Conservation (phyloP, 106 monocot genomes). For the Allium fistulosum region DNA sequence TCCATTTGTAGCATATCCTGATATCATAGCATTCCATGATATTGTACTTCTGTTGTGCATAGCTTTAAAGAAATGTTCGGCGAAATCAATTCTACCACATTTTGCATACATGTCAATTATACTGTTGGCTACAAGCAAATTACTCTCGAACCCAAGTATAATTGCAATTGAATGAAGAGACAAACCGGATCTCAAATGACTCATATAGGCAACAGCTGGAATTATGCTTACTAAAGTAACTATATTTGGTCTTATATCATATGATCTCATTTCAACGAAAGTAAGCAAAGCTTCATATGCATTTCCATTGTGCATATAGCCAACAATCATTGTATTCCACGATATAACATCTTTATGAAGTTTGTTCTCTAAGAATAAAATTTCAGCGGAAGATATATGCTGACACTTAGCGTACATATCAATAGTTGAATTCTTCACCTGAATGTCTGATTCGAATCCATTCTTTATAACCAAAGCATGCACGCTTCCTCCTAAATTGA, state of each 20-base stretch:
- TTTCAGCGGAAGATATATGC: slow-evolving; percentile 28
- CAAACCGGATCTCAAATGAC: slow-evolving; percentile 43
- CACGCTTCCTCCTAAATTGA: slow-evolving; percentile 17
- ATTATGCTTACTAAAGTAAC: slow-evolving; percentile 52
- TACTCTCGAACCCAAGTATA: slow-evolving; percentile 36
- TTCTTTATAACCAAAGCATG: slow-evolving; percentile 52
- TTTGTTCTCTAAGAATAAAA: slow-evolving; percentile 27
- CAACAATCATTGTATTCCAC: slow-evolving; percentile 79
- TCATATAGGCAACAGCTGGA: slow-evolving; percentile 42
- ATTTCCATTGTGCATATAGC: slow-evolving; percentile 54
- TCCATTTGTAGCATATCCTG: slow-evolving; percentile 63
- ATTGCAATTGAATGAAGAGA: slow-evolving; percentile 54
- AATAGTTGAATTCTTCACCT: slow-evolving; percentile 62
- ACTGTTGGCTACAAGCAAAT: slow-evolving; percentile 43
- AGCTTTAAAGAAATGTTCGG: slow-evolving; percentile 35
- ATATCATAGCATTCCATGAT: slow-evolving; percentile 64
- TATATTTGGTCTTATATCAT: slow-evolving; percentile 47
- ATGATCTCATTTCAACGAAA: slow-evolving; percentile 35
- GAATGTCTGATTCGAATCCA: slow-evolving; percentile 42
- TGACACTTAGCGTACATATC: slow-evolving; percentile 76
- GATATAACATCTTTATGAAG: slow-evolving; percentile 31
- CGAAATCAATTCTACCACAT: slow-evolving; percentile 58
- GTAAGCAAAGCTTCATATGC: slow-evolving; percentile 36
- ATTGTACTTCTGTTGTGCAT: slow-evolving; percentile 47
- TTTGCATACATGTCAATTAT: slow-evolving; percentile 86